A percentile compares a stretch with the other conserved stretches of the same genome.
These are phyloP conservation scores for Exophiala lecanii-corni DNA, from an alignment of 2,329 filamentous ascomycete species.

Conservation along the genomic window DNA sequence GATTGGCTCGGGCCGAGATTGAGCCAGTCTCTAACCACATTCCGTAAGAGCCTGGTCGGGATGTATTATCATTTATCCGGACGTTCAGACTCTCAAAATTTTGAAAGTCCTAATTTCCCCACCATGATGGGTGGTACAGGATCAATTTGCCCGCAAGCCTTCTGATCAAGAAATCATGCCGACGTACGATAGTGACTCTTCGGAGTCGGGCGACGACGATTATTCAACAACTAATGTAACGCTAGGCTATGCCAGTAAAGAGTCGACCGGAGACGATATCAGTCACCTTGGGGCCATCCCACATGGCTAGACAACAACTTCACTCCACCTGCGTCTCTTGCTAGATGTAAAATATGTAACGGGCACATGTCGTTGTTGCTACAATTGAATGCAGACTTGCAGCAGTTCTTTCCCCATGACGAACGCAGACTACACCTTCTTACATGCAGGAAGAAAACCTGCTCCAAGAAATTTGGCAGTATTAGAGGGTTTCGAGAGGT, in stretches of 20 bases:
- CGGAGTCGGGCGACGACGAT: conserved; percentile 57
- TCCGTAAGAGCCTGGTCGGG: too few relatives aligned
- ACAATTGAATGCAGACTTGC: conserved; percentile 86
- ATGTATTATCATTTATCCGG: too few relatives aligned
- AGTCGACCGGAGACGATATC: conserved; percentile 73
- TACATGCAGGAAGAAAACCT: conserved; percentile 70
- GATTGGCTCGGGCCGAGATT: too few relatives aligned
- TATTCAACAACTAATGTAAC: conserved; percentile 70
- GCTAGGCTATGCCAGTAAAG: conserved; percentile 80
- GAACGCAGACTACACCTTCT: conserved; percentile 86
- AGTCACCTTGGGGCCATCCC: conserved; percentile 84
- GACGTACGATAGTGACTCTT: conserved; percentile 80
- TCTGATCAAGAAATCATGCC: conserved; percentile 56
- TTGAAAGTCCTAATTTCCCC: too few relatives aligned
- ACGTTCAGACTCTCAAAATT: too few relatives aligned
- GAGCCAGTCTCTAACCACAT: too few relatives aligned
- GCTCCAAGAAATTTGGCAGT: conserved; percentile 76
- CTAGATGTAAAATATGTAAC: conserved; percentile 83
- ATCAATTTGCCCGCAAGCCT: too few relatives aligned
- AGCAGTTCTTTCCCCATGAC: conserved; percentile 78
- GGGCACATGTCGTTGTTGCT: conserved; percentile 77
- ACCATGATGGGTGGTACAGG: too few relatives aligned
- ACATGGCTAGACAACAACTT: conserved; percentile 74
- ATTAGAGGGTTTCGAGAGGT: conserved; percentile 70
- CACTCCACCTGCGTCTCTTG: conserved; percentile 69